phyloP scores from a whole-genome alignment of 371 early-diverging fungal genomes.

The Mucor racemosus region DNA sequence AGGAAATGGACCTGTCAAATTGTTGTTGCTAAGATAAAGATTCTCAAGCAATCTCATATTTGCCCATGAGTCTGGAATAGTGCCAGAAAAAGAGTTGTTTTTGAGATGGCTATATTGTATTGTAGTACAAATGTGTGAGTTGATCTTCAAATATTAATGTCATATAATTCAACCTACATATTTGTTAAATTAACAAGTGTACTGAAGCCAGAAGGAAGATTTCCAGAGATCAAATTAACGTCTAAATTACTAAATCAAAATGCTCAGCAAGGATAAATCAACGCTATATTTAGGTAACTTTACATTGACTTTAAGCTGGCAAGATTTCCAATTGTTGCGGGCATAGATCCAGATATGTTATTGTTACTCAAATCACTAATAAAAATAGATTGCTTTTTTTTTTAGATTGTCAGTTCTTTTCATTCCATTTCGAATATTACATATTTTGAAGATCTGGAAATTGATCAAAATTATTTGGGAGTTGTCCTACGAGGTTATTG shows the following conservation, averaged over 20 bases:
- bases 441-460: conserved; percentile 49
- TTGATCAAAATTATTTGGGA: conserved; percentile 47
- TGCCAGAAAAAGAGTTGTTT: conserved; percentile 49
- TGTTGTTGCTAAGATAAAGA: conserved; percentile 49
- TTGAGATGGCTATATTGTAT: conserved; percentile 40
- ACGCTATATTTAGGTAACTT: neutral
- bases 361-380: conserved; percentile 57
- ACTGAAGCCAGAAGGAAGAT: conserved; percentile 32
- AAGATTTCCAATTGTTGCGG: conserved; percentile 37
- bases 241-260: conserved; percentile 42
- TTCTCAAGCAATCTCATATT: conserved; percentile 18
- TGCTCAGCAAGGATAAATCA: neutral
- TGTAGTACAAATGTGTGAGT: neutral
- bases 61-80: conserved; percentile 45
- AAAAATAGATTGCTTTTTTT: conserved; percentile 1
- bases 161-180: conserved; percentile 31
- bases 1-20: conserved; percentile 43
- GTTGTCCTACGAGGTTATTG: conserved; percentile 53
- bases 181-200: conserved; percentile 29
- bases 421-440: conserved; percentile 28
- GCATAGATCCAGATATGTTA: conserved; percentile 51
- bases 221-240: conserved; percentile 38
- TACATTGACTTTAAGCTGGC: conserved; percentile 35
- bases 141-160: neutral
- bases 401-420: neutral